Percentiles rank a stretch among this genome's conserved stretches.
Conservation (phyloP, 768 basidiomycete species). For the Boletus patriciae region DNA sequence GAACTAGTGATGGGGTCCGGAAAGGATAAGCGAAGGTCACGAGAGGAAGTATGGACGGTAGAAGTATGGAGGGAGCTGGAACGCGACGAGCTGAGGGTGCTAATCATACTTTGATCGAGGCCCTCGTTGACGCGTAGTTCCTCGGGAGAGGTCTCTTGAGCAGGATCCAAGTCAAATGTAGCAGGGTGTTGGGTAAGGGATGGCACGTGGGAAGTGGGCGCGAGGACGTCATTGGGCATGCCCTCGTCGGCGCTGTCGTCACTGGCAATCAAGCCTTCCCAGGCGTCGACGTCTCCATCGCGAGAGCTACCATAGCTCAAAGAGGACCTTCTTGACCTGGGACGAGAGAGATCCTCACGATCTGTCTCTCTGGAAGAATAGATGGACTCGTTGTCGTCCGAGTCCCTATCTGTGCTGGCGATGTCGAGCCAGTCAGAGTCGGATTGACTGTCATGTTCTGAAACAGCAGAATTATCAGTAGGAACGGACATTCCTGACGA, state of each 20-base stretch:
- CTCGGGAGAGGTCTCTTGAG: constrained; percentile 46
- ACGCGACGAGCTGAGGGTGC: constrained; percentile 74
- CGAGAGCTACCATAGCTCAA: constrained; percentile 67
- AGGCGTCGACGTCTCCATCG: constrained; percentile 69
- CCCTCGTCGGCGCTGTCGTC: constrained; percentile 60
- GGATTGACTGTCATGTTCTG: constrained; percentile 66
- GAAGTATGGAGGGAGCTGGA: constrained; percentile 57
- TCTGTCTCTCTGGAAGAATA: constrained; percentile 57
- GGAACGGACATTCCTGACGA: constrained; percentile 32
- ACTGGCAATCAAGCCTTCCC: constrained; percentile 64
- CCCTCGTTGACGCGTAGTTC: constrained; percentile 71
- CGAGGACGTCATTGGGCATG: constrained; percentile 24
- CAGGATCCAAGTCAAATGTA: constrained; percentile 28
- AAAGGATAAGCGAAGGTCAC: constrained; percentile 78
- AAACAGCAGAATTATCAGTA: constrained; percentile 45
- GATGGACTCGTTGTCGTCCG: constrained; percentile 70
- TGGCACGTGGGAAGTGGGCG: constrained; percentile 25
- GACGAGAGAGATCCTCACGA: constrained; percentile 52
- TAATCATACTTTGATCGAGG: constrained; percentile 80
- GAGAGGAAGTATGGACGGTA: constrained; percentile 59
- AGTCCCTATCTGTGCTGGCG: constrained; percentile 59
- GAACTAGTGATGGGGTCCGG: constrained; percentile 81
- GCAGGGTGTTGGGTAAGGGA: constrained; percentile 20
- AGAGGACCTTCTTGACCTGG: constrained; percentile 68
- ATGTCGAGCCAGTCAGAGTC: constrained; percentile 88